Percentiles rank a stretch among this genome's conserved stretches.
Evolutionary conservation across 345 rosid species (phyloP).

Genomic region (Gossypium thurberi): DNA sequence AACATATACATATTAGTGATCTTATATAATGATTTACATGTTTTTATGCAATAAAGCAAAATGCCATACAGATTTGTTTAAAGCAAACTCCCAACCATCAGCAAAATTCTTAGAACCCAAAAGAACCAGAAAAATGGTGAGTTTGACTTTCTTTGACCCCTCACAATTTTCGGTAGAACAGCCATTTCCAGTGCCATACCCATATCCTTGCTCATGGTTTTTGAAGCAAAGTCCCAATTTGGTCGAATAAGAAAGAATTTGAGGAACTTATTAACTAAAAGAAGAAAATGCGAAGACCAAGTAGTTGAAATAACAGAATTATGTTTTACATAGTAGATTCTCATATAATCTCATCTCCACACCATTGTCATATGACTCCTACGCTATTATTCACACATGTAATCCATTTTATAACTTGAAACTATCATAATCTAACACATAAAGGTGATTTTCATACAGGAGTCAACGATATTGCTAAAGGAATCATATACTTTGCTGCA

Average conservation of each 20-base stretch:
- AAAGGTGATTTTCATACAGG: neutral
- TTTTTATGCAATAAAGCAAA: neutral
- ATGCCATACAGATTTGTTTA: neutral
- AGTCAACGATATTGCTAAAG: neutral
- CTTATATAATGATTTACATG: neutral
- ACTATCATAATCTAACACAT: neutral
- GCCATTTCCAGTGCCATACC: neutral
- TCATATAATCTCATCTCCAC: neutral
- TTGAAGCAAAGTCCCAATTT: neutral
- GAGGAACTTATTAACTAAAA: neutral
- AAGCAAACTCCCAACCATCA: neutral
- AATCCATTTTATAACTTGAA: neutral
- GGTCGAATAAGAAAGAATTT: neutral
- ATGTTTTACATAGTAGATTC: neutral
- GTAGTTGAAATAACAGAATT: neutral
- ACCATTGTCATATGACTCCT: neutral
- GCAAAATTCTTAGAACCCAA: neutral
- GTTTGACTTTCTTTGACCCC: neutral
- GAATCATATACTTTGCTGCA: neutral
- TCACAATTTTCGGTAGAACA: neutral
- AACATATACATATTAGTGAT: neutral
- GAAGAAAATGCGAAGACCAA: neutral
- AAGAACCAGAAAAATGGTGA: neutral
- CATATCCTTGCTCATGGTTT: neutral
- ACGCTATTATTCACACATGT: neutral